phyloP scores from a whole-genome alignment of 108 stramenopile genomes.

The Cyclotella baltica region DNA sequence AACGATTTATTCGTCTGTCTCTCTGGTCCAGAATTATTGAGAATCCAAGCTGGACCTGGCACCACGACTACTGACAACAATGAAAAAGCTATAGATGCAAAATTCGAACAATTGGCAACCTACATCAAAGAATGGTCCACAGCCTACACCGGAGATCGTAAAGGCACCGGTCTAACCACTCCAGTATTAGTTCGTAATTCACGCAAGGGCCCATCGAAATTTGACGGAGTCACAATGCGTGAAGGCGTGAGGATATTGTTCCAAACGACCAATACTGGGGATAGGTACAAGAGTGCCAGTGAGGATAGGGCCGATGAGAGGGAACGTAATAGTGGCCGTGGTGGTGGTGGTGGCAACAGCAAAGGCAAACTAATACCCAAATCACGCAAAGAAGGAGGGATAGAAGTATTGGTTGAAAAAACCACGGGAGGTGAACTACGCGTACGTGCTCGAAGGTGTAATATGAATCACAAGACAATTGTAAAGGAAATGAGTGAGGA shows the following conservation, averaged over 20 bases:
- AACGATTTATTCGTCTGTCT: slow-evolving; percentile 75
- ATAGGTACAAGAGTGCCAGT: slow-evolving; percentile 64
- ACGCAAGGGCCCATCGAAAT: slow-evolving; percentile 39
- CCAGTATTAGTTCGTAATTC: slow-evolving; percentile 59
- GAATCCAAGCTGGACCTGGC: slow-evolving; percentile 43
- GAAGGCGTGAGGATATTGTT: slow-evolving; percentile 71
- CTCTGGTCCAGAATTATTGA: slow-evolving; percentile 79
- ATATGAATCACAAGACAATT: slow-evolving; percentile 72
- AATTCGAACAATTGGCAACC: slow-evolving; percentile 57
- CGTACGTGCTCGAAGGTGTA: slow-evolving; percentile 81
- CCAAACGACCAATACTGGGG: slow-evolving; percentile 75
- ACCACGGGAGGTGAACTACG: slow-evolving; percentile 55
- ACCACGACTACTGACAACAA: not conserved
- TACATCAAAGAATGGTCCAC: slow-evolving; percentile 77
- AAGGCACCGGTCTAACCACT: slow-evolving; percentile 78
- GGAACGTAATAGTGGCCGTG: slow-evolving; percentile 17
- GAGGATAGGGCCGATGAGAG: slow-evolving; percentile 69
- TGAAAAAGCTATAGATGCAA: slow-evolving; percentile 24
- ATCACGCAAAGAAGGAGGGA: slow-evolving; percentile 69
- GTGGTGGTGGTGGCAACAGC: not conserved
- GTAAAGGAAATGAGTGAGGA: slow-evolving; percentile 84
- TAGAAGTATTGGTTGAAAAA: slow-evolving; percentile 80
- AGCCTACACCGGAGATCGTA: slow-evolving; percentile 44
- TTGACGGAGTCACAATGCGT: slow-evolving; percentile 54
- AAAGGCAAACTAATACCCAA: slow-evolving; percentile 5